A percentile compares a stretch with the other conserved stretches of the same genome.
Conservation (phyloP, 306 rosid species). For the Rosa persica region DNA sequence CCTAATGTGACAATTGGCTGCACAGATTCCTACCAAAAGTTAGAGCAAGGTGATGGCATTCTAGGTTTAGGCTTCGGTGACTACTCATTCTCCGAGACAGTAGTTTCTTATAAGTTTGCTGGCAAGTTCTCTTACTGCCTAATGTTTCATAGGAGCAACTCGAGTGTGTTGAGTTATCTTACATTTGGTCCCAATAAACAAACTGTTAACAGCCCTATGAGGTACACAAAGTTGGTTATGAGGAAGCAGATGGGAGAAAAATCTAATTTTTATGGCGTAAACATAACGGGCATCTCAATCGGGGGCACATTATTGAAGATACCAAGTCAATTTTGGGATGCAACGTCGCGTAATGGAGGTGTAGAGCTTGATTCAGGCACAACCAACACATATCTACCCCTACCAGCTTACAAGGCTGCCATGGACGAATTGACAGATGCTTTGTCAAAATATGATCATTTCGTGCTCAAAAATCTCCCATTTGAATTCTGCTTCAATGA, state of each 20-base stretch:
- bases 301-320: neutral
- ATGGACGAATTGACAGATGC: neutral
- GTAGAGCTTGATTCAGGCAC: neutral
- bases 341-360: neutral
- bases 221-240: neutral
- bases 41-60: neutral
- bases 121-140: conserved; percentile 2
- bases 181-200: conserved; percentile 1
- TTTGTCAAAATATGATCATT: neutral
- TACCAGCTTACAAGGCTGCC: neutral
- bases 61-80: neutral
- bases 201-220: neutral
- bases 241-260: rapidly evolving
- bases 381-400: neutral
- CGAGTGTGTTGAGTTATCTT: neutral
- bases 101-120: neutral
- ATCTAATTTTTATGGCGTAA: neutral
- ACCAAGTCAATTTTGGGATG: neutral
- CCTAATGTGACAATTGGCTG: neutral
- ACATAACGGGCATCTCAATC: neutral
- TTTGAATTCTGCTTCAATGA: conserved; percentile 4
- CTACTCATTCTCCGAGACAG: neutral
- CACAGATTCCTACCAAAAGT: neutral
- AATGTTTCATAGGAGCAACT: neutral
- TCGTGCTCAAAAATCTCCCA: neutral